A percentile compares a stretch with the other conserved stretches of the same genome.
phyloP scores from a whole-genome alignment of 2,329 filamentous ascomycete genomes.

The Phyllosticta citrichinensis region DNA sequence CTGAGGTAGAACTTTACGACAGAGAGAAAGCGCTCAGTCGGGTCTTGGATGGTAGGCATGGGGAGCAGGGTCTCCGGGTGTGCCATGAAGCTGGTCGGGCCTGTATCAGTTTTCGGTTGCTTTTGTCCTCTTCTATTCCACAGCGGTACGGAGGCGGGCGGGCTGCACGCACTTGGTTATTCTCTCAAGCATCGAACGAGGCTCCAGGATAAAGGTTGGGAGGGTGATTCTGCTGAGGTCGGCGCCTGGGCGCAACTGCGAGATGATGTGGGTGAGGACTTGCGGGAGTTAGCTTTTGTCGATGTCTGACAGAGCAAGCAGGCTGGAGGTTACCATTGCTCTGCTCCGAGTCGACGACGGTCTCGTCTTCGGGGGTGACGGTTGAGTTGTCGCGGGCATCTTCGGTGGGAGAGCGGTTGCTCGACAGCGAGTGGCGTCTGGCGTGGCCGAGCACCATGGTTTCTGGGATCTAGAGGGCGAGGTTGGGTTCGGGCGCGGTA shows the following conservation, averaged over 20 bases:
- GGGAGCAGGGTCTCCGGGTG: constrained; percentile 91
- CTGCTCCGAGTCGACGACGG: constrained; percentile 80
- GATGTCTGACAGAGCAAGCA: background rate
- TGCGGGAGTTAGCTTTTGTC: background rate
- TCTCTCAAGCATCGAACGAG: constrained; percentile 92
- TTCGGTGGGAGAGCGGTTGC: constrained; percentile 33
- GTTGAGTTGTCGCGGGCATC: constrained; percentile 25
- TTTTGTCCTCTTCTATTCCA: constrained; percentile 9
- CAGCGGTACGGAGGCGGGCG: background rate
- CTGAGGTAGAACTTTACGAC: constrained; percentile 98
- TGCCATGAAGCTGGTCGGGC: constrained; percentile 77
- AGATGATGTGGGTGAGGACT: constrained; percentile 97
- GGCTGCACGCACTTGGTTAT: constrained; percentile 75
- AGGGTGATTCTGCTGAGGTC: constrained; percentile 90
- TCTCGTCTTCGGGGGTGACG: constrained; percentile 52
- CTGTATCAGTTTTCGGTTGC: constrained; percentile 13
- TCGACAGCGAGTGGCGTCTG: constrained; percentile 34
- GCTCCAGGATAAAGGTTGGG: constrained; percentile 96
- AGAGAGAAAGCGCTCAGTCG: constrained; percentile 77
- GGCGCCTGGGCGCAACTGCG: constrained; percentile 87
- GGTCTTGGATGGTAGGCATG: constrained; percentile 81
- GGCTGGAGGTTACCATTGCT: constrained; percentile 59
- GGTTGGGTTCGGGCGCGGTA: background rate
- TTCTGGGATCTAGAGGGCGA: constrained; percentile 6
- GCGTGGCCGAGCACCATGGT: constrained; percentile 41